phyloP scores from a whole-genome alignment of 495 filamentous ascomycete genomes.

The Penicillium paradoxum region DNA sequence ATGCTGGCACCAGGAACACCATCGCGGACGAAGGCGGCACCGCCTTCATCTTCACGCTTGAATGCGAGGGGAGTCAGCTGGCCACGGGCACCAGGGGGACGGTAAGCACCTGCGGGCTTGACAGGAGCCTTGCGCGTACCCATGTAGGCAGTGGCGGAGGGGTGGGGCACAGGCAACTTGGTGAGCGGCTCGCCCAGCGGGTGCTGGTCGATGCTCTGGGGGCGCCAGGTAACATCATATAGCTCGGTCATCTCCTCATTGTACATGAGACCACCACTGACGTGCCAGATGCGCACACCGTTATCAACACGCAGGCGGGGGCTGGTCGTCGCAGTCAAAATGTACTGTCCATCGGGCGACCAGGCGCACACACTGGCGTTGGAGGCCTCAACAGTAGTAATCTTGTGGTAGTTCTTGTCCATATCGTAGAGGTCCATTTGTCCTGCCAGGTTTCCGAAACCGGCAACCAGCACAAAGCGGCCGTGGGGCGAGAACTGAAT shows the following conservation, averaged over 20 bases:
- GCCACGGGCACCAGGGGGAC: conserved; percentile 92
- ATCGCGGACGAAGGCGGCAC: conserved; percentile 80
- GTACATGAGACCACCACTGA: conserved; percentile 86
- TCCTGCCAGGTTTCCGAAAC: conserved; percentile 94
- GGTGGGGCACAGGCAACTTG: conserved; percentile 73
- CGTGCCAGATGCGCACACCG: conserved; percentile 91
- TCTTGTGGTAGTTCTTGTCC: conserved; percentile 82
- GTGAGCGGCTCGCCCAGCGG: conserved; percentile 69
- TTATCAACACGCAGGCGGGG: conserved; percentile 95
- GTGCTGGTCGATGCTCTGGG: conserved; percentile 56
- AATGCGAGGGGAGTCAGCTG: conserved; percentile 85
- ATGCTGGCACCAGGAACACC: conserved; percentile 58
- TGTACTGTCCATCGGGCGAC: conserved; percentile 92
- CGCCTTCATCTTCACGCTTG: conserved; percentile 96
- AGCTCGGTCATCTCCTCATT: conserved; percentile 90
- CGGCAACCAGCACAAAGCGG: conserved; percentile 86
- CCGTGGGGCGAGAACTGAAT: conserved; percentile 93
- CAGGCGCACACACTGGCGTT: conserved; percentile 94
- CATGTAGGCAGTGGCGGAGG: conserved; percentile 78
- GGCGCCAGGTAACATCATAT: conserved; percentile 89
- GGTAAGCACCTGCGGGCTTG: conserved; percentile 92
- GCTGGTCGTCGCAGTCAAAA: conserved; percentile 93
- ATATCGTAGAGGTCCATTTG: conserved; percentile 98
- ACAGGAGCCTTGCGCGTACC: conserved; percentile 84
- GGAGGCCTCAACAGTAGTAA: conserved; percentile 90